Conservation (phyloP, 495 filamentous ascomycete genomes). For the Penicillium silybi region DNA sequence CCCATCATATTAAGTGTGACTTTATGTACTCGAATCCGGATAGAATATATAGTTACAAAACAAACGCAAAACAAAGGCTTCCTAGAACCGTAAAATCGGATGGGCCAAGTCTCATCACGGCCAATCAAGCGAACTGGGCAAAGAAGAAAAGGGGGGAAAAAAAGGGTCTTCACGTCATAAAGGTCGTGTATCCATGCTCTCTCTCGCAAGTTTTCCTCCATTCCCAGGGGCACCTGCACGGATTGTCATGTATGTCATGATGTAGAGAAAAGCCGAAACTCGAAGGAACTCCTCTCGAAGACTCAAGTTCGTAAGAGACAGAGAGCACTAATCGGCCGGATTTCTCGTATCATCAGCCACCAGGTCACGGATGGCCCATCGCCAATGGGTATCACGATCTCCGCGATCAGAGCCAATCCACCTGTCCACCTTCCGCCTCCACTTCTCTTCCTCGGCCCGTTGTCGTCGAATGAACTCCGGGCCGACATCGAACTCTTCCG, state of each 20-base stretch:
- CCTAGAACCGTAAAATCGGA: constrained; percentile 18
- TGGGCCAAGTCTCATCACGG: constrained; percentile 20
- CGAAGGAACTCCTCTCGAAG: not conserved
- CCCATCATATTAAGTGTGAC: not conserved
- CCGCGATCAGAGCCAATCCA: constrained; percentile 59
- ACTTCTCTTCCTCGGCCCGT: constrained; percentile 84
- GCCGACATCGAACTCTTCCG: constrained; percentile 96
- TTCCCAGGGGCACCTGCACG: not conserved
- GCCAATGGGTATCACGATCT: constrained; percentile 43
- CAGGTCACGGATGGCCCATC: constrained; percentile 53
- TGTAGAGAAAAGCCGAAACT: not conserved
- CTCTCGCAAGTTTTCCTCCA: not conserved
- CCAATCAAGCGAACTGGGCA: constrained; percentile 6
- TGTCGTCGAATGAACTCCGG: constrained; percentile 89
- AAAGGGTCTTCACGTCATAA: constrained; percentile 22
- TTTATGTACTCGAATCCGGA: constrained; percentile 3
- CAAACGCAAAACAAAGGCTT: not conserved
- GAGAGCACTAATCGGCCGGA: not conserved
- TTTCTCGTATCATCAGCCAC: constrained; percentile 21
- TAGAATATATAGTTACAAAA: constrained; percentile 21
- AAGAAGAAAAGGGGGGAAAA: not conserved
- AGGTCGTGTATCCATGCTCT: constrained; percentile 20
- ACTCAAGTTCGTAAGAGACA: not conserved
- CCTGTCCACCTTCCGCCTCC: constrained; percentile 75
- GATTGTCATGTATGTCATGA: not conserved